phyloP scores from a whole-genome alignment of 2,329 filamentous ascomycete genomes.

The Biscogniauxia mediterranea region DNA sequence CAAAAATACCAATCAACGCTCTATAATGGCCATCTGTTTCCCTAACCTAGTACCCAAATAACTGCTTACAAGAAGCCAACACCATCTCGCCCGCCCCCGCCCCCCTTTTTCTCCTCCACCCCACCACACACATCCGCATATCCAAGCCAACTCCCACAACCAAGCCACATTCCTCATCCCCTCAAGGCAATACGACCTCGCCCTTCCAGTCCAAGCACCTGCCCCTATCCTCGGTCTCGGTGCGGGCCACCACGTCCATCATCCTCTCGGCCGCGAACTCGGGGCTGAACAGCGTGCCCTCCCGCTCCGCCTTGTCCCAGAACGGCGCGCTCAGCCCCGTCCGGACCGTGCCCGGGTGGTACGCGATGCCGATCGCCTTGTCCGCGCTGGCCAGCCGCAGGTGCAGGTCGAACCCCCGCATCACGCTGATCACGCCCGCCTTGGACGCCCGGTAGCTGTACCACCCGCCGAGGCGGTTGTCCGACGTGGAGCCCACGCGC shows the following conservation, averaged over 20 bases:
- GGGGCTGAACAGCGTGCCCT: constrained; percentile 62
- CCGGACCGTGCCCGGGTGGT: constrained; percentile 80
- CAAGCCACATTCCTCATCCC: too few relatives aligned
- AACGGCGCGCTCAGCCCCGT: constrained; percentile 72
- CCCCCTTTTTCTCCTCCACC: too few relatives aligned
- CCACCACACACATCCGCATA: too few relatives aligned
- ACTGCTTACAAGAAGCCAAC: too few relatives aligned
- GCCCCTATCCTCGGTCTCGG: constrained; percentile 55
- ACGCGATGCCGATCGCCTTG: constrained; percentile 64
- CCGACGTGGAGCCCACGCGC: constrained; percentile 70
- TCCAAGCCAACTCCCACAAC: too few relatives aligned
- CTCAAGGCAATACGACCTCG: constrained; percentile 58
- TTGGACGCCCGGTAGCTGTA: constrained; percentile 79
- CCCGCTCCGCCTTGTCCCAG: constrained; percentile 59
- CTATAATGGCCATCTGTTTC: too few relatives aligned
- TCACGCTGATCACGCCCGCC: constrained; percentile 68
- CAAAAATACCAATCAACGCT: too few relatives aligned
- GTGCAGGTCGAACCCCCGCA: constrained; percentile 69
- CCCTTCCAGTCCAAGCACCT: constrained; percentile 70
- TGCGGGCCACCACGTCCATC: constrained; percentile 53
- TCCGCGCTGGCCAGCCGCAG: constrained; percentile 55
- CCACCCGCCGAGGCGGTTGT: constrained; percentile 76
- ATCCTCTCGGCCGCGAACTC: constrained; percentile 66
- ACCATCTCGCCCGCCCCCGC: too few relatives aligned
- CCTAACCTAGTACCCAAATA: too few relatives aligned